These are phyloP conservation scores for Teunomyces gatunensis DNA, from an alignment of 805 yeast species.

Conservation along the genomic window DNA sequence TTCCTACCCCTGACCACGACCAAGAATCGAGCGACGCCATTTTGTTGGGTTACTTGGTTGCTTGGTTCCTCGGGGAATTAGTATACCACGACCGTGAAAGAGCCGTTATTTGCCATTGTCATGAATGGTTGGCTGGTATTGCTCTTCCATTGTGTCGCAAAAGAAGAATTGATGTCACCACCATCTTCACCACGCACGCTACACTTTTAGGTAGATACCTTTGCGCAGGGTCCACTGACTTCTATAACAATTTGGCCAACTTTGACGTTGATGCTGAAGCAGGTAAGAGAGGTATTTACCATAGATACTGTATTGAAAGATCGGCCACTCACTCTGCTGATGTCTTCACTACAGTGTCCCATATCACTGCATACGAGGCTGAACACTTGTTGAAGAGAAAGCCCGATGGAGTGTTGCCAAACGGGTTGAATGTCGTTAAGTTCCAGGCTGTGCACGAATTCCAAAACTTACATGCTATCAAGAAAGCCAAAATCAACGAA, in stretches of 20 bases:
- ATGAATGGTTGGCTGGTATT: slow-evolving; percentile 98
- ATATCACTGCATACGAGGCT: slow-evolving; percentile 93
- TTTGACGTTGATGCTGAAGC: slow-evolving; percentile 98
- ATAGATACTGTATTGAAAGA: slow-evolving; percentile 93
- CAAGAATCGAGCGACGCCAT: slow-evolving; percentile 90
- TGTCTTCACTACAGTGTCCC: slow-evolving; percentile 95
- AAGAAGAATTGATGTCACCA: slow-evolving; percentile 88
- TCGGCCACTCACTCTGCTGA: slow-evolving; percentile 96
- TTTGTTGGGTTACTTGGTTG: slow-evolving; percentile 85
- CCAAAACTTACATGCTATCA: slow-evolving; percentile 90
- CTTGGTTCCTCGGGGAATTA: slow-evolving; percentile 96
- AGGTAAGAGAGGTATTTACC: slow-evolving; percentile 96
- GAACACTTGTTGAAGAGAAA: slow-evolving; percentile 91
- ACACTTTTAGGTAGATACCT: slow-evolving; percentile 90
- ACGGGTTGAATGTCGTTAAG: slow-evolving; percentile 92
- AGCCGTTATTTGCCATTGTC: slow-evolving; percentile 92
- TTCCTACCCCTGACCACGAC: slow-evolving; percentile 91
- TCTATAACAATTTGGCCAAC: slow-evolving; percentile 81
- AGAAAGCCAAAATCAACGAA: slow-evolving; percentile 89
- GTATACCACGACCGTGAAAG: slow-evolving; percentile 79
- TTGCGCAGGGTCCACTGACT: slow-evolving; percentile 96
- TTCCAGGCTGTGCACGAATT: slow-evolving; percentile 97
- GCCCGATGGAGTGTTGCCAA: slow-evolving; percentile 97
- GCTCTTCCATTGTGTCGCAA: slow-evolving; percentile 90
- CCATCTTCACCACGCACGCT: slow-evolving; percentile 97